phyloP scores from a whole-genome alignment of 192 early-diverging fungal genomes.

The Coemansia sp. region DNA sequence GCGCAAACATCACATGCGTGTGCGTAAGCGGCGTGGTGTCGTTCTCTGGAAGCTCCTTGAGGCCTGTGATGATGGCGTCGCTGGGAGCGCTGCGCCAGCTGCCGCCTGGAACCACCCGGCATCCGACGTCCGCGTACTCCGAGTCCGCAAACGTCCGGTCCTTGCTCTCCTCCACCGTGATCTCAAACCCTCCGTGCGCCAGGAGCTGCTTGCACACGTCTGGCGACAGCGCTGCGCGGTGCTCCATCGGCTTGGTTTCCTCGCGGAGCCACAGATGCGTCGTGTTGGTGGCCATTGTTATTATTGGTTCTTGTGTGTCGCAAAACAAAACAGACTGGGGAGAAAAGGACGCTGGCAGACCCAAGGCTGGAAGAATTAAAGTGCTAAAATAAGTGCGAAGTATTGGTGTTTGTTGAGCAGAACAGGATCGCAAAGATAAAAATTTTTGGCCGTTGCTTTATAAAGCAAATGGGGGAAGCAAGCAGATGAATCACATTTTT shows the following conservation, averaged over 20 bases:
- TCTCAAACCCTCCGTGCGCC: conserved; percentile 68
- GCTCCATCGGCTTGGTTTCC: conserved; percentile 97
- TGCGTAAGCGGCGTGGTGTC: conserved; percentile 87
- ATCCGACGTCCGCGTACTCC: conserved; percentile 87
- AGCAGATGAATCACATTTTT: no score
- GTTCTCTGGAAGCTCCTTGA: conserved; percentile 97
- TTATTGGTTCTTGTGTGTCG: conserved; percentile 3
- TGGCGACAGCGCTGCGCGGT: conserved; percentile 91
- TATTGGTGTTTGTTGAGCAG: no score
- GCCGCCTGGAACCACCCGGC: conserved; percentile 73
- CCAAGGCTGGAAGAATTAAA: no score
- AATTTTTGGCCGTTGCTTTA: no score
- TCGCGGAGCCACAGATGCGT: conserved; percentile 91
- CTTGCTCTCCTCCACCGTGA: conserved; percentile 83
- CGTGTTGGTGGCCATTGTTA: conserved; percentile 16
- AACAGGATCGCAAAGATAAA: no score
- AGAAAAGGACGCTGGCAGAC: no score
- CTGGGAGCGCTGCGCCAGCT: conserved; percentile 84
- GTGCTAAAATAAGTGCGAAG: no score
- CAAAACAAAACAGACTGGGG: background rate
- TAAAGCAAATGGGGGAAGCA: no score
- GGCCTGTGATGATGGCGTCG: conserved; percentile 92
- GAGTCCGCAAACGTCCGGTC: conserved; percentile 87
- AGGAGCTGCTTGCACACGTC: conserved; percentile 78
- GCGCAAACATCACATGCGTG: conserved; percentile 97